Evolutionary conservation across 352 stramenopile species (phyloP), one percentile per base, ranked within the genome.

Genomic region (Phytophthora colocasiae): DNA sequence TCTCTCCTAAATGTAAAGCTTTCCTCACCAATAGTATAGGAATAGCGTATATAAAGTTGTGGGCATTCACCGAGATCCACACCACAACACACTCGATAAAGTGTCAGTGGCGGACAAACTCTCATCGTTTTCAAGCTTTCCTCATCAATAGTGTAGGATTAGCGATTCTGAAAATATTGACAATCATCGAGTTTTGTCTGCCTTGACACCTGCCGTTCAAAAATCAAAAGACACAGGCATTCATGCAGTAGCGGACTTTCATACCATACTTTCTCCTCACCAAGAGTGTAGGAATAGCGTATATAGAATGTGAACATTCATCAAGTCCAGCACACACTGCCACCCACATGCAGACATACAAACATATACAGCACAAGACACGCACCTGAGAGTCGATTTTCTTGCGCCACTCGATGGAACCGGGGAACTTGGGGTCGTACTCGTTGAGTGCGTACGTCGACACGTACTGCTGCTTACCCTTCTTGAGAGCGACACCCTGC

Each of bases 401-500:
- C 66, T 98, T 97, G 64, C 96, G 83, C 96, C 96, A 99, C 41
- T 96, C 91, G 38, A 96, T 90, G 47, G 82, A 77, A 46, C 87
- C 86, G 4, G 80, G 71, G 56, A 97, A 80, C 78, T 97, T 97
- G 10, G 94, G 91, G 75, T 98, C 95, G 80, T 98, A 99, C 78
- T 99, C 97, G 73, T 99, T 99, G 19, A 99, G 82, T 15, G 97
- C 96, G 78, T 94, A 99, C 2, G 91, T 90, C 2, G 96, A 97
- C 64, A 99, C 97, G 76, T 97, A 97, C 69, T 97, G 82, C 69
- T 98, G 78, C 41, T 81, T 85, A 58, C 83, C 87, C 80, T 89
- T 85, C 77, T 97, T 97, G 41, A 83, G 61, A 22, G 92, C 85
- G 14, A 98, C 76, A 12, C 90, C 91, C 77, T 99, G 96, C 22